A percentile compares a stretch with the other conserved stretches of the same genome.
Conservation (phyloP, 2,329 filamentous ascomycete species). For the Harringtonia lauricola region DNA sequence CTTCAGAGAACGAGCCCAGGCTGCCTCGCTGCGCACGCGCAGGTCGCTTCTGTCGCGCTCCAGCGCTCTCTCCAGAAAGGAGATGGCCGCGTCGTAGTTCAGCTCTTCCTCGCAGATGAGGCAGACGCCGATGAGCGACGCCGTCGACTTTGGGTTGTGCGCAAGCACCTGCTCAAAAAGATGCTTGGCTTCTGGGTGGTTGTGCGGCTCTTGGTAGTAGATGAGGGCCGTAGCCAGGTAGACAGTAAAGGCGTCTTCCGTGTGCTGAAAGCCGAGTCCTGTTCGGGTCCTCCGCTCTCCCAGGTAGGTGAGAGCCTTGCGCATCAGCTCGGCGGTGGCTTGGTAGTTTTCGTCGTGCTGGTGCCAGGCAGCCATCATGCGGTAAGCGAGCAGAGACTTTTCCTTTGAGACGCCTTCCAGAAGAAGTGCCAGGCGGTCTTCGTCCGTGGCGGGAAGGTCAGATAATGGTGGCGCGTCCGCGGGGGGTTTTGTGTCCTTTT, state of each 20-base stretch:
- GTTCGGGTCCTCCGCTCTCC: slow-evolving; percentile 51
- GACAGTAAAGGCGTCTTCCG: slow-evolving; percentile 62
- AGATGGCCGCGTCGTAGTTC: slow-evolving; percentile 70
- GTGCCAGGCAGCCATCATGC: slow-evolving; percentile 76
- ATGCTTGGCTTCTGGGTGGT: slow-evolving; percentile 79
- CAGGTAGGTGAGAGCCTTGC: slow-evolving; percentile 57
- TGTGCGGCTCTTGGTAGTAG: slow-evolving; percentile 77
- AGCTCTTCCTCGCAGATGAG: slow-evolving; percentile 90
- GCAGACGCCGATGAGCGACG: slow-evolving; percentile 79
- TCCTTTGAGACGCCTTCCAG: slow-evolving; percentile 56
- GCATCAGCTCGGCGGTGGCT: slow-evolving; percentile 66
- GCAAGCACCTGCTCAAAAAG: slow-evolving; percentile 75
- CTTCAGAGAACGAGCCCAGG: slow-evolving; percentile 81
- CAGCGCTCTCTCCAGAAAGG: slow-evolving; percentile 69
- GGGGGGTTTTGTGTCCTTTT: slow-evolving; percentile 21
- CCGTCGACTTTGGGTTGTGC: slow-evolving; percentile 64
- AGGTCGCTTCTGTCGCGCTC: slow-evolving; percentile 63
- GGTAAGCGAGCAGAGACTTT: slow-evolving; percentile 70
- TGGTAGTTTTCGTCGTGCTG: slow-evolving; percentile 77
- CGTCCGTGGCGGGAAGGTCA: slow-evolving; percentile 49
- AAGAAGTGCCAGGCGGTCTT: slow-evolving; percentile 75
- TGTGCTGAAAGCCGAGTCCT: slow-evolving; percentile 58
- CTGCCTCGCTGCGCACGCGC: slow-evolving; percentile 73
- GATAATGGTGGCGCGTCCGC: slow-evolving; percentile 10
- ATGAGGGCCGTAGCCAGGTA: slow-evolving; percentile 81